phyloP scores from a whole-genome alignment of 148 eudicot species.

The Vaccinium vitisidaea region DNA sequence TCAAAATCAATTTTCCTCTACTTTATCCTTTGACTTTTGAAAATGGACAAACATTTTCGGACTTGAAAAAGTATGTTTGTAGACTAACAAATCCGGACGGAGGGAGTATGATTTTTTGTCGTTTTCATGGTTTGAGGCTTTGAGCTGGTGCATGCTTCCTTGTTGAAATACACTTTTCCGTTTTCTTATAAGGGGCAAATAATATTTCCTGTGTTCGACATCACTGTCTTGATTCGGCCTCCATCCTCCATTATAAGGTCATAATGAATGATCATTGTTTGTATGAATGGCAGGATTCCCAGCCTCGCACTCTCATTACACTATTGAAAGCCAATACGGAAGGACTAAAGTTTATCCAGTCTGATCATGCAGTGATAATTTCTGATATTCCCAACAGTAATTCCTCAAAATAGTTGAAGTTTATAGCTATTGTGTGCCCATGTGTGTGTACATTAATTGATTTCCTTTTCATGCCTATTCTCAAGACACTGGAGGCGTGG shows the following conservation, averaged over 20 bases:
- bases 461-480: slow-evolving; percentile 46
- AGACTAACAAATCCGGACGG: no score
- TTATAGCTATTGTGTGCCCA: no score
- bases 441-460: slow-evolving; percentile 1
- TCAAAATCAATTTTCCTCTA: no score
- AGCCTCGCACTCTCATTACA: slow-evolving; percentile 69
- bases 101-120: background rate
- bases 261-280: background rate
- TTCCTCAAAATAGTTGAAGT: slow-evolving; percentile 20
- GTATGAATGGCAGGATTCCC: slow-evolving; percentile 62
- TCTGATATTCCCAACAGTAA: slow-evolving; percentile 73
- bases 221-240: background rate
- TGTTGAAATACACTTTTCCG: background rate
- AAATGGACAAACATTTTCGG: no score
- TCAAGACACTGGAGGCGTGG: slow-evolving; percentile 53
- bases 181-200: background rate
- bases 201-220: background rate
- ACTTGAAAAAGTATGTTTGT: no score
- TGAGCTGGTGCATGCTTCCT: background rate
- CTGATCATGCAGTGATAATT: slow-evolving; percentile 70
- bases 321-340: slow-evolving; percentile 87
- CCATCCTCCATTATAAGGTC: background rate
- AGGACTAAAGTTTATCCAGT: slow-evolving; percentile 58
- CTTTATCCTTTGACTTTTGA: no score
- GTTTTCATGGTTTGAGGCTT: background rate